phyloP scores from a whole-genome alignment of 2,329 filamentous ascomycete species.

The Macroventuria anomochaeta region DNA sequence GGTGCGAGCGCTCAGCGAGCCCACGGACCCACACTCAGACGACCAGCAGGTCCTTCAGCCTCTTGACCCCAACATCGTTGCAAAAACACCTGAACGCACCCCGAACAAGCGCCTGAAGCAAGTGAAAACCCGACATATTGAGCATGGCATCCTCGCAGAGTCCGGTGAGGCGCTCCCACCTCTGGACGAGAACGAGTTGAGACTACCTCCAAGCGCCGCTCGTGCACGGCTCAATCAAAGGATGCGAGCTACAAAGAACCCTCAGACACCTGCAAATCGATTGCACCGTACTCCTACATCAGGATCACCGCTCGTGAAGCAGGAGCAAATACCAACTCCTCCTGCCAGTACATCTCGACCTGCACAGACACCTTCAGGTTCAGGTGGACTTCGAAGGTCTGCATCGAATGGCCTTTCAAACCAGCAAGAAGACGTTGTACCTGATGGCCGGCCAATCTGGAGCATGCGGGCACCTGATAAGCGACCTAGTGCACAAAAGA shows the following conservation, averaged over 20 bases:
- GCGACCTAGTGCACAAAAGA: conserved; percentile 18
- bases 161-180: conserved; percentile 34
- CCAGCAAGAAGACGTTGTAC: conserved; percentile 14
- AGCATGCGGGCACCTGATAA: conserved; percentile 25
- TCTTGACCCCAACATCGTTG: conserved; percentile 37
- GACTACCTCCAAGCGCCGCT: conserved; percentile 30
- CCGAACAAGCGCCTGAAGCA: conserved; percentile 32
- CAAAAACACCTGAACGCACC: conserved; percentile 16
- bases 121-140: conserved; percentile 10
- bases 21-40: conserved; percentile 10
- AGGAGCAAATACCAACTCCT: conserved; percentile 24
- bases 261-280: conserved; percentile 23
- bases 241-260: conserved; percentile 21
- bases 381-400: conserved; percentile 1
- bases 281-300: conserved; percentile 17
- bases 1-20: conserved; percentile 32
- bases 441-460: conserved; percentile 33
- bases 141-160: conserved; percentile 33
- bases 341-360: conserved; percentile 14
- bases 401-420: conserved; percentile 8
- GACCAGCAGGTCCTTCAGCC: conserved; percentile 24
- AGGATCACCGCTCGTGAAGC: conserved; percentile 21
- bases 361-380: conserved; percentile 9
- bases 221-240: conserved; percentile 36
- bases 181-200: conserved; percentile 20